phyloP scores from a whole-genome alignment of 352 stramenopile species.

The Aphanomyces stellatus region DNA sequence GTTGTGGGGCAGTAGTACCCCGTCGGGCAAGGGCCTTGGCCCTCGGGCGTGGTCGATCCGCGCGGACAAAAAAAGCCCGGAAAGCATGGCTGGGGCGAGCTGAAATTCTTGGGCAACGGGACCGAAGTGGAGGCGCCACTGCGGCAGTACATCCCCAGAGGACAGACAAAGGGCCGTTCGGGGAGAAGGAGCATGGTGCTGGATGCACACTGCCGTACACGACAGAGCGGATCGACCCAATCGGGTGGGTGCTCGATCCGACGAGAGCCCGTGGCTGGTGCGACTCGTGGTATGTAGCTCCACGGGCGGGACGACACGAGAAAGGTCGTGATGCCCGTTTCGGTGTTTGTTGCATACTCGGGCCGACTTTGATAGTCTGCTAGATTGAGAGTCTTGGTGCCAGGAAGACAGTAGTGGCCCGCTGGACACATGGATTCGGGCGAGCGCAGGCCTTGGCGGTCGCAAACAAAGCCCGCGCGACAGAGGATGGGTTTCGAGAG shows the following conservation, averaged over 20 bases:
- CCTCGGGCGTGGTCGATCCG: conserved; percentile 87
- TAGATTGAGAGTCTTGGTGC: conserved; percentile 84
- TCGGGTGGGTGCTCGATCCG: conserved; percentile 56
- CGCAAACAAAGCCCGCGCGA: conserved; percentile 88
- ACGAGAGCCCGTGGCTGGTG: conserved; percentile 44
- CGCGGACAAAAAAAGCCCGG: conserved; percentile 94
- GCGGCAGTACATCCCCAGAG: conserved; percentile 89
- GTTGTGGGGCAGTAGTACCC: conserved; percentile 93
- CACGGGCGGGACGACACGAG: conserved; percentile 38
- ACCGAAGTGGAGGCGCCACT: conserved; percentile 68
- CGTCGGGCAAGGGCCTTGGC: conserved; percentile 89
- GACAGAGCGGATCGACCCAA: conserved; percentile 29
- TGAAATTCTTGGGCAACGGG: conserved; percentile 81
- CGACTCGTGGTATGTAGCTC: conserved; percentile 34
- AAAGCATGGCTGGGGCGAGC: conserved; percentile 92
- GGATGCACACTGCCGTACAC: conserved; percentile 41
- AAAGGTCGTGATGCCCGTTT: conserved; percentile 60
- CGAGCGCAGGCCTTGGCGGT: conserved; percentile 71
- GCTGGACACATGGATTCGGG: conserved; percentile 80
- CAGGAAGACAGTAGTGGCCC: conserved; percentile 90
- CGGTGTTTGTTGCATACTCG: conserved; percentile 48
- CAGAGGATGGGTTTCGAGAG: conserved; percentile 87
- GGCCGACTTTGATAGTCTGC: conserved; percentile 50
- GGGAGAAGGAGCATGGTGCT: conserved; percentile 41
- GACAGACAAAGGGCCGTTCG: conserved; percentile 92